Base-by-base conservation (phyloP, 805 yeast species). In the Starmerella cellae region DNA sequence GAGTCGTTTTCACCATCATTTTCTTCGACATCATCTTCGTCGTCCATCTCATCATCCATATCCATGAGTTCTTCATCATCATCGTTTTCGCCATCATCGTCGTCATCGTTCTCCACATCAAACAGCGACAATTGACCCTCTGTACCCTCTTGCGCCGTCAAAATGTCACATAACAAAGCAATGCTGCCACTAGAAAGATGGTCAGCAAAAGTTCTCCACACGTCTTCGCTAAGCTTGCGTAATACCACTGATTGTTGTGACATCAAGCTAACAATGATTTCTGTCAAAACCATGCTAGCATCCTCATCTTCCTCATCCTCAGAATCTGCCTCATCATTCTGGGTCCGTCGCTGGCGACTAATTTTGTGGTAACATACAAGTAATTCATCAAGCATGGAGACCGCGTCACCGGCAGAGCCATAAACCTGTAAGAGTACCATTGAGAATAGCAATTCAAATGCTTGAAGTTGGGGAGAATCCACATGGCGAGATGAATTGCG, bases 71-170 rank as follows among this genome's bases (percentile, higher is more conserved):
- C 64, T 2, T 58, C 67, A 2, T 54, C 64, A 1, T 62, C 64
- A 1, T 52, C 66, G 1, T 56, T 63, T 0, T 60, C 65, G 0
- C 60, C 68, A 2, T 61, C 71, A 0, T 59, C 73, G 2, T 60
- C 69, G 27, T 68, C 77, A 16, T 65, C 75, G 37, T 68, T 68
- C 10, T 67, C 82, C 13, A 71, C 75, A 44, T 81, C 82, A 56
- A 87, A 87, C 53, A 88, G 61, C 36, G 71, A 71, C 21, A 70
- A 69, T 59, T 82, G 91, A 1, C 96, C 96, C 51, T 78, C 77
- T 47, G 77, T 74, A 58, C 81, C 82, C 59, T 87, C 96, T 55
- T 73, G 76, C 0, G 93, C 69, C 16, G 63, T 50, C 39, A 79
- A 58, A 16, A 79, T 71, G 44, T 77, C 79, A 39, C 67, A 65